phyloP scores from a whole-genome alignment of 2,329 filamentous ascomycete genomes.

The Amauroascus verrucosus region DNA sequence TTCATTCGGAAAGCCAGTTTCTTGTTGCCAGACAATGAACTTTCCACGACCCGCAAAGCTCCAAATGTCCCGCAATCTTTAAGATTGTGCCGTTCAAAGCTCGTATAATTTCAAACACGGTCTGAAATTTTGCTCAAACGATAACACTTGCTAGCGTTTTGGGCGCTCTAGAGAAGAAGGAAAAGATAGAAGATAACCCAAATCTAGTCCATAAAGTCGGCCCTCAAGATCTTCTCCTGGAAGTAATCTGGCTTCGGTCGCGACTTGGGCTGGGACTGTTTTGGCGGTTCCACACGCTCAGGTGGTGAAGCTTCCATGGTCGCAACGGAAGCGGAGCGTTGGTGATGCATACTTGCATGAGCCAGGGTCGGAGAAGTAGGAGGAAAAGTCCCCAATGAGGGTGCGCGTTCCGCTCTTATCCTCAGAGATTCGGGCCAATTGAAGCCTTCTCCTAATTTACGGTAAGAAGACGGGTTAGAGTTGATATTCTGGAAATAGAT shows the following conservation, averaged over 20 bases:
- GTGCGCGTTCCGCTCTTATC: conserved; percentile 73
- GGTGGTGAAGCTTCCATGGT: conserved; percentile 42
- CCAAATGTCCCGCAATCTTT: not conserved
- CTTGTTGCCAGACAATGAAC: conserved; percentile 3
- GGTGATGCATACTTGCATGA: conserved; percentile 23
- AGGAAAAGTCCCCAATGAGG: conserved; percentile 30
- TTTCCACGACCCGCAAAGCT: not conserved
- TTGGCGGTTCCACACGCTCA: conserved; percentile 15
- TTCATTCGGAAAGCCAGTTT: not conserved
- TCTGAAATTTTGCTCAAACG: not conserved
- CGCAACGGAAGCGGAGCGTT: conserved; percentile 37
- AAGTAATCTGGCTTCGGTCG: conserved; percentile 77
- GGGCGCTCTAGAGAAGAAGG: not conserved
- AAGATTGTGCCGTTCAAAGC: not conserved
- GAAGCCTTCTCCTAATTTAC: conserved; percentile 71
- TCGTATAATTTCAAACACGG: not conserved
- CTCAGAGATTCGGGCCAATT: conserved; percentile 96
- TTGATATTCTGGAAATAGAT: conserved; percentile 27
- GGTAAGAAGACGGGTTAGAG: conserved; percentile 38
- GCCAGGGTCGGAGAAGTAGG: conserved; percentile 4
- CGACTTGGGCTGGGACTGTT: conserved; percentile 36
- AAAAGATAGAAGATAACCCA: not conserved
- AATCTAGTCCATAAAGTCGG: conserved; percentile 84
- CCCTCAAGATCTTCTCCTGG: conserved; percentile 93
- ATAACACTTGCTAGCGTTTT: not conserved